These are phyloP conservation scores for Solanum hybrid DNA, from an alignment of 305 asterid species.

Conservation along the genomic window DNA sequence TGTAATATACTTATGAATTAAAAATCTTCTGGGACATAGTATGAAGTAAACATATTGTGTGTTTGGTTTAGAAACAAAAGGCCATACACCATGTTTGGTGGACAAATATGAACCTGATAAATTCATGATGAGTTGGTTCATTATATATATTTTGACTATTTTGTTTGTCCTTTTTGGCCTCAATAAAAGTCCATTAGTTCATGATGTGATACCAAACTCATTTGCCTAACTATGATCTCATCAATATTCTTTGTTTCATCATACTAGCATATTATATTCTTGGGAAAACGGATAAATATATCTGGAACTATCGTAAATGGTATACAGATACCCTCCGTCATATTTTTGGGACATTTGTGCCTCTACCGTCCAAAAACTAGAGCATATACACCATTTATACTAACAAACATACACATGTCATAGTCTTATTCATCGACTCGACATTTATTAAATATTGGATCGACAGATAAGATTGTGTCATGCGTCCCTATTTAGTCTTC, in stretches of 20 bases:
- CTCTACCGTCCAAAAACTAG: too few relatives aligned
- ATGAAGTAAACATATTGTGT: slow-evolving; percentile 13
- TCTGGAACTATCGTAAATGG: too few relatives aligned
- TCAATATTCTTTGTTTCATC: background rate
- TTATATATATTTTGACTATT: background rate
- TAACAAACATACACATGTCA: too few relatives aligned
- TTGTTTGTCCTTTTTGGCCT: background rate
- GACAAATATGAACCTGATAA: background rate
- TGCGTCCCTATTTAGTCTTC: too few relatives aligned
- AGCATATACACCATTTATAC: too few relatives aligned
- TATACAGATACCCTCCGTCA: too few relatives aligned
- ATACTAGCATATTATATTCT: background rate
- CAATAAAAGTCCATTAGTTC: background rate
- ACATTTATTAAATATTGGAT: too few relatives aligned
- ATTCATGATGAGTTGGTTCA: background rate
- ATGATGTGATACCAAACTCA: slow-evolving; percentile 9
- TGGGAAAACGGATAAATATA: too few relatives aligned
- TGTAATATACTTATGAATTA: background rate
- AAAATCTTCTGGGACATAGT: background rate
- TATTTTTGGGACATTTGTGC: too few relatives aligned
- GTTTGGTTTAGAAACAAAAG: slow-evolving; percentile 28
- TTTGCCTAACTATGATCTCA: background rate
- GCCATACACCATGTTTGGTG: slow-evolving; percentile 17
- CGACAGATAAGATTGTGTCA: too few relatives aligned
- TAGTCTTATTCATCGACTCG: too few relatives aligned